phyloP scores from a whole-genome alignment of 225 moss, liverwort and hornwort species.

The Marchantia polymorpha region DNA sequence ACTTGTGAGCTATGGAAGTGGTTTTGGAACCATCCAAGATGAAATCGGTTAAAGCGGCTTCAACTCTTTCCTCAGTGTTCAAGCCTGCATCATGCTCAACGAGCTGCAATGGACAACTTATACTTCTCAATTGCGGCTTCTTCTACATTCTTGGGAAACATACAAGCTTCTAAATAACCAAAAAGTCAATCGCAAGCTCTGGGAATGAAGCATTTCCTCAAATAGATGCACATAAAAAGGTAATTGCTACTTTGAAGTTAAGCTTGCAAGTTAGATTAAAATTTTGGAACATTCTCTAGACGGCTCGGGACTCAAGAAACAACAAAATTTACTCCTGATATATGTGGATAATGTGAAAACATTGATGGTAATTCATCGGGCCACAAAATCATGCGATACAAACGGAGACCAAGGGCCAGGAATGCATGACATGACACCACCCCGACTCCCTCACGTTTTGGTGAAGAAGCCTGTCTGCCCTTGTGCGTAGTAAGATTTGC shows the following conservation, averaged over 20 bases:
- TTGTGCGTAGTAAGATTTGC: too few species aligned
- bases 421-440: not conserved
- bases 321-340: too few species aligned
- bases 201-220: not conserved
- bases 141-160: too few species aligned
- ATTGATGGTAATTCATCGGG: too few species aligned
- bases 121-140: constrained; percentile 1
- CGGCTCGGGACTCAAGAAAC: too few species aligned
- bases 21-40: constrained; percentile 34
- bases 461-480: too few species aligned
- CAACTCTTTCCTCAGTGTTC: constrained; percentile 11
- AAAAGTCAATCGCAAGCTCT: not conserved
- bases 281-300: too few species aligned
- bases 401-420: too few species aligned
- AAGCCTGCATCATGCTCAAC: constrained; percentile 26
- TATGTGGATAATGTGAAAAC: too few species aligned
- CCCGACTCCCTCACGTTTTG: too few species aligned
- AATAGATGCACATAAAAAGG: not conserved
- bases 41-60: constrained; percentile 30
- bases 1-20: constrained; percentile 44
- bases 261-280: not conserved
- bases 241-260: not conserved
- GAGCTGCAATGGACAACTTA: constrained; percentile 29
- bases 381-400: too few species aligned
- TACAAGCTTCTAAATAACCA: too few species aligned